Conservation (phyloP, 1,284 basidiomycete species). For the Ustilago hordei region DNA sequence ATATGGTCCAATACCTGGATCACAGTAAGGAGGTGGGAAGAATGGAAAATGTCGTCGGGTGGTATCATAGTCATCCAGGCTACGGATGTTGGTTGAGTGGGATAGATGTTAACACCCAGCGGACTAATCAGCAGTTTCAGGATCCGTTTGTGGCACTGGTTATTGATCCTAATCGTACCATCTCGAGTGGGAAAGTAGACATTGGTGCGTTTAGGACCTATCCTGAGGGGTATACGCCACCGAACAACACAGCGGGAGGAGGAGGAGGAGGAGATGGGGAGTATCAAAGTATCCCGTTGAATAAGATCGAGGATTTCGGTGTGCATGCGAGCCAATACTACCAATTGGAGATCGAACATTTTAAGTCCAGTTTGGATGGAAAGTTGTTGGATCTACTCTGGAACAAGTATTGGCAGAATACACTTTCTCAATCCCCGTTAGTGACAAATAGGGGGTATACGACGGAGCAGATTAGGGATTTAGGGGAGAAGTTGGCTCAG, state of each 20-base stretch:
- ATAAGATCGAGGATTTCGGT: constrained; percentile 73
- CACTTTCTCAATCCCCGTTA: constrained; percentile 87
- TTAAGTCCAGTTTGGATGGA: constrained; percentile 88
- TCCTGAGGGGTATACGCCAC: constrained; percentile 76
- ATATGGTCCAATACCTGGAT: constrained; percentile 93
- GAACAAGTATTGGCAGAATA: constrained; percentile 99
- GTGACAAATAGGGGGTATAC: constrained; percentile 92
- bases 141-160: constrained; percentile 98
- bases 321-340: constrained; percentile 98
- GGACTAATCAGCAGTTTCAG: constrained; percentile 91
- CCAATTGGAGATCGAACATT: constrained; percentile 90
- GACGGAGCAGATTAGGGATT: constrained; percentile 85
- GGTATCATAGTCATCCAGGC: constrained; percentile 99
- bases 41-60: constrained; percentile 91
- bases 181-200: constrained; percentile 96
- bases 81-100: constrained; percentile 99
- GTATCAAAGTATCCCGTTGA: constrained; percentile 91
- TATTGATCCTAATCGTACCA: constrained; percentile 96
- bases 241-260: constrained; percentile 73
- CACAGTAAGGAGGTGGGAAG: constrained; percentile 84
- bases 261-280: constrained; percentile 33
- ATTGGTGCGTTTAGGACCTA: constrained; percentile 98
- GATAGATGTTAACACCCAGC: constrained; percentile 96
- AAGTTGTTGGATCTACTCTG: constrained; percentile 88
- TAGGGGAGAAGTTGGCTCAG: constrained; percentile 81